Conservation (phyloP, 768 basidiomycete genomes). For the Auricularia sp. region DNA sequence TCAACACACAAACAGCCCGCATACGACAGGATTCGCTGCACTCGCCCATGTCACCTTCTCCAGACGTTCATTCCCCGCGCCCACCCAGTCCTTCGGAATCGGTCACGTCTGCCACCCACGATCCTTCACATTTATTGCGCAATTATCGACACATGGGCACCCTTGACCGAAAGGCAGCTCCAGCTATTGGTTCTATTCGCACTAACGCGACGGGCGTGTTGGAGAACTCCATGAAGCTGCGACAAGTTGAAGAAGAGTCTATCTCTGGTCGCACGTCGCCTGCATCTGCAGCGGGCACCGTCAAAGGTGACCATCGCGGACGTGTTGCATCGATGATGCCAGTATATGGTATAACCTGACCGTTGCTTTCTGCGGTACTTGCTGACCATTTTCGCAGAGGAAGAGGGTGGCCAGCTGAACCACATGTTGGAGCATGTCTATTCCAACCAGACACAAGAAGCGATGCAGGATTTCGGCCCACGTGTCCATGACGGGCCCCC, state of each 20-base stretch:
- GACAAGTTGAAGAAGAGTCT: slow-evolving; percentile 38
- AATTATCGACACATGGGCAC: slow-evolving; percentile 43
- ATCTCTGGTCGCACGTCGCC: slow-evolving; percentile 73
- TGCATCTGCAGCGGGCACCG: slow-evolving; percentile 46
- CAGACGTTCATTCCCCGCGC: slow-evolving; percentile 15
- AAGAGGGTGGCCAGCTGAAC: slow-evolving; percentile 2
- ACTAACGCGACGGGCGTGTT: slow-evolving; percentile 75
- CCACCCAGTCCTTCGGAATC: slow-evolving; percentile 80
- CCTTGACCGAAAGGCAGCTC: slow-evolving; percentile 78
- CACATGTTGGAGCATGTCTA: slow-evolving; percentile 85
- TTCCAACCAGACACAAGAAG: slow-evolving; percentile 55
- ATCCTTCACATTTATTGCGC: slow-evolving; percentile 29
- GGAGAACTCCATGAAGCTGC: slow-evolving; percentile 63
- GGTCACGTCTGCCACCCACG: slow-evolving; percentile 60
- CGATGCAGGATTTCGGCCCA: slow-evolving; percentile 88
- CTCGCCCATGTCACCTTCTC: neutral
- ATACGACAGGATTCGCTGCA: neutral
- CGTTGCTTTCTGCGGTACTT: neutral
- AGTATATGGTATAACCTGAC: slow-evolving; percentile 44
- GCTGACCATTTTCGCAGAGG: neutral
- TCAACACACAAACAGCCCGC: neutral
- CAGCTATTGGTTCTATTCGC: slow-evolving; percentile 80
- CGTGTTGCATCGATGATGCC: slow-evolving; percentile 45
- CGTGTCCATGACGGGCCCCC: slow-evolving; percentile 72
- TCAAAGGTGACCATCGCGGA: slow-evolving; percentile 36